Percentiles rank a stretch among this genome's conserved stretches.
These are phyloP conservation scores for Vanrija sp. DNA, from an alignment of 1,284 basidiomycete species.

Conservation along the genomic window DNA sequence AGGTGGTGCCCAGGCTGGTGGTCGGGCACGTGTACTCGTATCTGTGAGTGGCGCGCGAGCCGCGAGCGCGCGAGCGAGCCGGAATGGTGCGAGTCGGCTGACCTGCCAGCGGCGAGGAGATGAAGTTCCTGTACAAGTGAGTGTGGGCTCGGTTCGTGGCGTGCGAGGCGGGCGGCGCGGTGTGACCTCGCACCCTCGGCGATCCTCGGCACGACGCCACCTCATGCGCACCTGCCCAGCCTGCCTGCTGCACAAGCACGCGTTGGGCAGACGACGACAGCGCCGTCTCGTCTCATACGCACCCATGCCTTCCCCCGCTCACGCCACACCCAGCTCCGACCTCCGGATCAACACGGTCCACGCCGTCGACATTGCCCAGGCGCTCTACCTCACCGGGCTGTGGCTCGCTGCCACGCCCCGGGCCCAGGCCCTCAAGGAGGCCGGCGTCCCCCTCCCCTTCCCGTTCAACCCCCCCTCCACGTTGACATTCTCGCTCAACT, in stretches of 20 bases:
- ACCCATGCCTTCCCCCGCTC: background rate
- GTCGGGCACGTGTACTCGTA: conserved; percentile 75
- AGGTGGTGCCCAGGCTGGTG: conserved; percentile 65
- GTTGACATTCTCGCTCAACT: conserved; percentile 14
- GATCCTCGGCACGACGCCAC: no score
- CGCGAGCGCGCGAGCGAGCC: background rate
- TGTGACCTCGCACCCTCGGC: no score
- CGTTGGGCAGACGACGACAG: background rate
- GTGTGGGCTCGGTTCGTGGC: background rate
- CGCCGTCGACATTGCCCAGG: conserved; percentile 69
- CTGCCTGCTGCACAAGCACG: no score
- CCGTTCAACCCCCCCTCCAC: conserved; percentile 45
- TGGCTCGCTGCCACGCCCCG: conserved; percentile 31
- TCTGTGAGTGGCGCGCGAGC: conserved; percentile 43
- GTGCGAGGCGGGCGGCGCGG: no score
- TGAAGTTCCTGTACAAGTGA: conserved; percentile 70
- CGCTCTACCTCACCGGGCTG: conserved; percentile 60
- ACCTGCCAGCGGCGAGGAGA: conserved; percentile 60
- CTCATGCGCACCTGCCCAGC: no score
- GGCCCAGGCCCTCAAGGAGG: conserved; percentile 43
- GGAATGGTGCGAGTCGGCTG: background rate
- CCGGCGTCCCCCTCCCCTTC: conserved; percentile 62
- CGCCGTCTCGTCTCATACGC: background rate
- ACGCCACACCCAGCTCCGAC: conserved; percentile 54
- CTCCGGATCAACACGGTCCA: conserved; percentile 77